A percentile compares a stretch with the other conserved stretches of the same genome.
phyloP scores from a whole-genome alignment of 2,329 filamentous ascomycete species.

The Xenoacremonium recifei region DNA sequence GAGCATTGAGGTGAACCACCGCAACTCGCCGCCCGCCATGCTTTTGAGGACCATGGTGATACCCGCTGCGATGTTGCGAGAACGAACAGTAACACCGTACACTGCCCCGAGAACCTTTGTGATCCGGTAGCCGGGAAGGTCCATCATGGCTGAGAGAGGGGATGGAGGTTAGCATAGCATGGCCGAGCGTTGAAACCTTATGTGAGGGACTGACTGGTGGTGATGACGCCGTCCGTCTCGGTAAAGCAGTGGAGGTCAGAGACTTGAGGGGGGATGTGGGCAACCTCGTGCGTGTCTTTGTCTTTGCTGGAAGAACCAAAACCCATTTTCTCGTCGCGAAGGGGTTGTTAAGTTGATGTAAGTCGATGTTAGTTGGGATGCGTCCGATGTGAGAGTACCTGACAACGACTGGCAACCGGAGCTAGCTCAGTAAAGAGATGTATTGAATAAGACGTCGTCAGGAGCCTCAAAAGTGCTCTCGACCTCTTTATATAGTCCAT shows the following conservation, averaged over 20 bases:
- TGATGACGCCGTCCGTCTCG: conserved; percentile 61
- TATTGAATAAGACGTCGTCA: too few relatives aligned
- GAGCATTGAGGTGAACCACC: conserved; percentile 58
- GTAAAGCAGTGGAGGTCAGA: conserved; percentile 57
- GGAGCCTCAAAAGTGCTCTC: too few relatives aligned
- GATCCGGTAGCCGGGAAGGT: conserved; percentile 60
- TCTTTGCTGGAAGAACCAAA: conserved; percentile 22
- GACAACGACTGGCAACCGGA: too few relatives aligned
- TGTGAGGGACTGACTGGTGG: conserved; percentile 40
- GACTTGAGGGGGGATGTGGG: conserved; percentile 37
- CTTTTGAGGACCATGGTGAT: conserved; percentile 57
- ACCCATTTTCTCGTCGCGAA: conserved; percentile 23
- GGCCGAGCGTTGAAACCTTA: background rate
- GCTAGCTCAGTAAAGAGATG: too few relatives aligned
- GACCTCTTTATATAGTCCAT: too few relatives aligned
- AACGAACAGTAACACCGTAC: conserved; percentile 56
- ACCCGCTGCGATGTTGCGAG: conserved; percentile 57
- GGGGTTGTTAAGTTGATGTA: too few relatives aligned
- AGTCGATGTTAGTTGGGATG: background rate
- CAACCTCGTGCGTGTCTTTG: conserved; percentile 26
- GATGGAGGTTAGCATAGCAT: background rate
- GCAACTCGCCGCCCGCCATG: conserved; percentile 57
- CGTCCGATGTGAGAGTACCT: too few relatives aligned
- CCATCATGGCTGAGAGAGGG: conserved; percentile 50
- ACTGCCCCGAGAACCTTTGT: conserved; percentile 57